phyloP scores from a whole-genome alignment of 164 flowering plant genomes.

The Annona squamosa region DNA sequence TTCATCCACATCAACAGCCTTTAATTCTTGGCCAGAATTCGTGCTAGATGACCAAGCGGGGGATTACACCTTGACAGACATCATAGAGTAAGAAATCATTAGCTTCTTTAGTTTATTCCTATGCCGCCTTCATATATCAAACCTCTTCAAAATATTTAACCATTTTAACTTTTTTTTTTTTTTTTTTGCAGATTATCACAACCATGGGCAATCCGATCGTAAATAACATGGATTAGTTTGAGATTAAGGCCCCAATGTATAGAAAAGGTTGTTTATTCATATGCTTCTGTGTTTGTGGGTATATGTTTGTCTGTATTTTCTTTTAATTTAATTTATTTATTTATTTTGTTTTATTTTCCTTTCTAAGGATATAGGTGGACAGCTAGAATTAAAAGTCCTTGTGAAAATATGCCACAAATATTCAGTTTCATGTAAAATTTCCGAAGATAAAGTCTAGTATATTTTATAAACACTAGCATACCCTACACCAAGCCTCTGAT shows the following conservation, averaged over 20 bases:
- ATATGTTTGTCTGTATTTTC: neutral
- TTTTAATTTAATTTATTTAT: neutral
- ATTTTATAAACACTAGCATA: neutral
- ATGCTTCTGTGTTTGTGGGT: neutral
- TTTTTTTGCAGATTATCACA: constrained; percentile 15
- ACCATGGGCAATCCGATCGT: constrained; percentile 13
- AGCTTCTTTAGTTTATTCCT: neutral
- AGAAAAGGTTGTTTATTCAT: constrained; percentile 6
- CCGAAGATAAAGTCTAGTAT: neutral
- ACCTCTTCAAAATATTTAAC: neutral
- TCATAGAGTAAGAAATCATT: constrained; percentile 31
- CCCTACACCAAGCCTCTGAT: neutral
- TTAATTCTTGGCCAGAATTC: constrained; percentile 40
- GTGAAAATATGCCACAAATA: neutral
- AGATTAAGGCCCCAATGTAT: neutral
- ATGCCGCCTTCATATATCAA: neutral
- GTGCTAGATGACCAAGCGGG: constrained; percentile 32
- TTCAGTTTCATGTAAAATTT: neutral
- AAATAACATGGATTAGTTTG: neutral
- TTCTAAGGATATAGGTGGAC: neutral
- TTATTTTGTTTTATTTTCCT: neutral
- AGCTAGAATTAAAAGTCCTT: neutral
- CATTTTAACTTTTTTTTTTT: neutral
- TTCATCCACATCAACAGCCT: constrained; percentile 24
- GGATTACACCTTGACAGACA: constrained; percentile 34